Evolutionary conservation across 2,329 filamentous ascomycete species (phyloP).

Genomic region (Aschersonia sp.): DNA sequence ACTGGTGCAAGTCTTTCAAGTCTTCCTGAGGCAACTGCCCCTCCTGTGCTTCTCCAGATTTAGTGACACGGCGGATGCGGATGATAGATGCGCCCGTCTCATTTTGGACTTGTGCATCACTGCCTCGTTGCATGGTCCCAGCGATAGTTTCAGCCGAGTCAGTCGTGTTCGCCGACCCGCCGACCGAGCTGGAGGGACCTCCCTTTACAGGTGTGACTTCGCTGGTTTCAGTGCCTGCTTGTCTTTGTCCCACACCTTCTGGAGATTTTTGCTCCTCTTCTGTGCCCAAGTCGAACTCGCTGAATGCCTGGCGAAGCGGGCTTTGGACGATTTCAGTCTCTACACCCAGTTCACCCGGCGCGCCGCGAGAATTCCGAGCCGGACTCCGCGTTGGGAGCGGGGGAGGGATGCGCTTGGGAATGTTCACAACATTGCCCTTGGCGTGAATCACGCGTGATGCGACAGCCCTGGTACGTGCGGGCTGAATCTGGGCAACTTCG

Average conservation of each 20-base stretch:
- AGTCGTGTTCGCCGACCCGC: background rate
- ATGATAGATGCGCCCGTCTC: background rate
- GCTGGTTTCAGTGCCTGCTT: background rate
- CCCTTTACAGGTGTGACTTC: background rate
- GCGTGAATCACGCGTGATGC: conserved; percentile 53
- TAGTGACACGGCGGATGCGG: background rate
- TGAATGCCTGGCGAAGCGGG: conserved; percentile 35
- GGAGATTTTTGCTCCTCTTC: conserved; percentile 9
- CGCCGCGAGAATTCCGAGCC: conserved; percentile 40
- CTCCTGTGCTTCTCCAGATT: background rate
- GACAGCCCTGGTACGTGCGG: conserved; percentile 38
- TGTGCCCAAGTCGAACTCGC: conserved; percentile 14
- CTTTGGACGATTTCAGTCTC: conserved; percentile 38
- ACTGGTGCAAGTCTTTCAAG: too few relatives aligned
- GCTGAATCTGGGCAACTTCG: conserved; percentile 47
- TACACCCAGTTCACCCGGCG: conserved; percentile 42
- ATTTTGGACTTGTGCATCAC: background rate
- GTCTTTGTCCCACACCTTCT: background rate
- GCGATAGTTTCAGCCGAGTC: background rate
- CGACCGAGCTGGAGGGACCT: background rate
- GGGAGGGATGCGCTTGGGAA: conserved; percentile 66
- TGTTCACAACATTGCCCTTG: conserved; percentile 70
- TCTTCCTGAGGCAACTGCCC: background rate
- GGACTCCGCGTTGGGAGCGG: conserved; percentile 67
- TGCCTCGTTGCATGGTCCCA: background rate